Percentiles rank a stretch among this genome's conserved stretches.
Evolutionary conservation across 1,284 basidiomycete genomes (phyloP).

Genomic region (Irpex rosettiformis): DNA sequence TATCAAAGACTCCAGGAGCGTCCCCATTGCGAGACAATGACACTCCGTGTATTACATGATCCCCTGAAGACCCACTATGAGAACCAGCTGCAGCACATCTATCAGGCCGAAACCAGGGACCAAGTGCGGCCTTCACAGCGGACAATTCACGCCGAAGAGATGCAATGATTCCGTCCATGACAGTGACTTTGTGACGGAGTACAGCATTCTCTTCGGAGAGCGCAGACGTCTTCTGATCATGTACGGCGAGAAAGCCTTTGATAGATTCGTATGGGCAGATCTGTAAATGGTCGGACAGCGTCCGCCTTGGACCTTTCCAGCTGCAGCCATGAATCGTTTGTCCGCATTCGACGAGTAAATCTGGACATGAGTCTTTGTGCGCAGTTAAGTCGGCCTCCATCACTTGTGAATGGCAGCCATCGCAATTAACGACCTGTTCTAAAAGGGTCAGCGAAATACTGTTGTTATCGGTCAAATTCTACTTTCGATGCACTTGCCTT

Average conservation of each 20-base stretch:
- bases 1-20: neutral
- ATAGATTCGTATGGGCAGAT: conserved; percentile 62
- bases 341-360: conserved; percentile 40
- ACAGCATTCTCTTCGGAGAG: conserved; percentile 59
- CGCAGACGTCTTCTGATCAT: conserved; percentile 39
- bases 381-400: conserved; percentile 29
- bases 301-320: conserved; percentile 44
- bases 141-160: conserved; percentile 49
- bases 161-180: conserved; percentile 49
- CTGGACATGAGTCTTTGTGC: conserved; percentile 39
- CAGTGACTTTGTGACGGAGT: conserved; percentile 49
- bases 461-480: conserved; percentile 20
- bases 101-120: conserved; percentile 58
- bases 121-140: conserved; percentile 47
- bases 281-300: conserved; percentile 41
- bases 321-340: conserved; percentile 54
- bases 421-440: conserved; percentile 27
- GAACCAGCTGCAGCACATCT: neutral
- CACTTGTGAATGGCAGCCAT: conserved; percentile 36
- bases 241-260: conserved; percentile 53
- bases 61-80: conserved; percentile 17
- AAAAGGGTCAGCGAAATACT: neutral
- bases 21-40: conserved; percentile 6
- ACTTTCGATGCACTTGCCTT: conserved; percentile 35
- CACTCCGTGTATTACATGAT: neutral